phyloP scores from a whole-genome alignment of 768 basidiomycete species.

The Podaxis sp. region DNA sequence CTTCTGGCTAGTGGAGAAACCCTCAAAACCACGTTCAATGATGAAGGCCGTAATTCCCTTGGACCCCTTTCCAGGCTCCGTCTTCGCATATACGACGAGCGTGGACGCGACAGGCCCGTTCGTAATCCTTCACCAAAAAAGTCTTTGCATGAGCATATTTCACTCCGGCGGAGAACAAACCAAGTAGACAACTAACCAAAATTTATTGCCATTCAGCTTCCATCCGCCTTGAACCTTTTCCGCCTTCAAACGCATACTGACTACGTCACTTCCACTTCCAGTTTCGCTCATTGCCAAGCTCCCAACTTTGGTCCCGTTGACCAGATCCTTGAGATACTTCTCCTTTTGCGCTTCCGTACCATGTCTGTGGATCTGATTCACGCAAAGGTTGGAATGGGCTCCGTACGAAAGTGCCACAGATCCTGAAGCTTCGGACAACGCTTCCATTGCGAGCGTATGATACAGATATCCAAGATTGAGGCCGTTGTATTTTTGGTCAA shows the following conservation, averaged over 20 bases:
- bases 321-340: constrained; percentile 79
- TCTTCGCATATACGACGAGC: constrained; percentile 91
- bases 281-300: constrained; percentile 94
- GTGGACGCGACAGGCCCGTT: constrained; percentile 93
- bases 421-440: constrained; percentile 85
- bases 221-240: constrained; percentile 77
- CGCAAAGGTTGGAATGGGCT: constrained; percentile 88
- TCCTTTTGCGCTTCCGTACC: constrained; percentile 81
- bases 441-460: constrained; percentile 94
- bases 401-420: constrained; percentile 92
- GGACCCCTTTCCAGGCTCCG: constrained; percentile 69
- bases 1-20: constrained; percentile 88
- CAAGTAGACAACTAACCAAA: constrained; percentile 61
- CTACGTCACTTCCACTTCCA: constrained; percentile 92
- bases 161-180: background rate
- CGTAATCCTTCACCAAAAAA: constrained; percentile 67
- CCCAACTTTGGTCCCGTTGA: constrained; percentile 82
- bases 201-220: constrained; percentile 86
- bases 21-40: constrained; percentile 76
- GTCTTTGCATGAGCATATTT: constrained; percentile 9
- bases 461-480: constrained; percentile 81
- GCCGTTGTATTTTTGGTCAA: constrained; percentile 77
- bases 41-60: constrained; percentile 94
- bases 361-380: constrained; percentile 82
- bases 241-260: constrained; percentile 86